Percentiles rank a stretch among this genome's conserved stretches.
Evolutionary conservation across 164 flowering plant species (phyloP).

Genomic region (Vitis rotundifolia): DNA sequence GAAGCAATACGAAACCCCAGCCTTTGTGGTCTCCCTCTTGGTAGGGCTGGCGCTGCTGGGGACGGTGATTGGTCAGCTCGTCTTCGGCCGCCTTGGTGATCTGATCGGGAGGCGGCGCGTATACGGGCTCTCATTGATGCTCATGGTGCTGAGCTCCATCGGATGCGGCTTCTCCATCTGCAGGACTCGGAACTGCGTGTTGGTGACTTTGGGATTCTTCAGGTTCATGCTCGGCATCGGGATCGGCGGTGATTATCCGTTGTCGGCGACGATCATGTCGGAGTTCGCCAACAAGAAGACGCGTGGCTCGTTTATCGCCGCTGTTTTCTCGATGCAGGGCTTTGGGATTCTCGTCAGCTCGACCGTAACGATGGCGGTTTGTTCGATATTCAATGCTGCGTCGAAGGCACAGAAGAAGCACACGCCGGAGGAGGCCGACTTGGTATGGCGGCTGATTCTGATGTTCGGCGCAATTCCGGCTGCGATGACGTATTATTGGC

Average conservation of each 20-base stretch:
- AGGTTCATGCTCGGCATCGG: conserved; percentile 42
- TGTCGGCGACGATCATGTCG: conserved; percentile 57
- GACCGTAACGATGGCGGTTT: conserved; percentile 45
- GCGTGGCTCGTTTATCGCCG: conserved; percentile 45
- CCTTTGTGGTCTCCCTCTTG: conserved; percentile 22
- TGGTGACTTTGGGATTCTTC: conserved; percentile 35
- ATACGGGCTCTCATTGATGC: conserved; percentile 42
- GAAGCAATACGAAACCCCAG: conserved; percentile 11
- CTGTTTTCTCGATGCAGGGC: conserved; percentile 68
- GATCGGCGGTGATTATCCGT: conserved; percentile 51
- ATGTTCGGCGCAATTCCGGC: conserved; percentile 57
- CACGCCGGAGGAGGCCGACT: conserved; percentile 33
- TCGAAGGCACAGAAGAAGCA: background rate
- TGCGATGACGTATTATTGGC: conserved; percentile 64
- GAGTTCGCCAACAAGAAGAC: conserved; percentile 50
- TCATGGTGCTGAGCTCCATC: conserved; percentile 53
- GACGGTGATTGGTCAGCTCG: conserved; percentile 39
- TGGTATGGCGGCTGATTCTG: conserved; percentile 53
- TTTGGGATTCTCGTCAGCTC: conserved; percentile 61
- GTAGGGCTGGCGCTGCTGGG: conserved; percentile 45
- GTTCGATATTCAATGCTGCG: conserved; percentile 20
- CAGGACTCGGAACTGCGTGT: conserved; percentile 27
- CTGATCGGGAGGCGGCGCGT: conserved; percentile 44
- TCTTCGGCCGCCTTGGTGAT: conserved; percentile 59
- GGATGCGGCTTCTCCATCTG: conserved; percentile 61